Evolutionary conservation across 768 basidiomycete genomes (phyloP).

Genomic region (Kwoniella bestiolae): DNA sequence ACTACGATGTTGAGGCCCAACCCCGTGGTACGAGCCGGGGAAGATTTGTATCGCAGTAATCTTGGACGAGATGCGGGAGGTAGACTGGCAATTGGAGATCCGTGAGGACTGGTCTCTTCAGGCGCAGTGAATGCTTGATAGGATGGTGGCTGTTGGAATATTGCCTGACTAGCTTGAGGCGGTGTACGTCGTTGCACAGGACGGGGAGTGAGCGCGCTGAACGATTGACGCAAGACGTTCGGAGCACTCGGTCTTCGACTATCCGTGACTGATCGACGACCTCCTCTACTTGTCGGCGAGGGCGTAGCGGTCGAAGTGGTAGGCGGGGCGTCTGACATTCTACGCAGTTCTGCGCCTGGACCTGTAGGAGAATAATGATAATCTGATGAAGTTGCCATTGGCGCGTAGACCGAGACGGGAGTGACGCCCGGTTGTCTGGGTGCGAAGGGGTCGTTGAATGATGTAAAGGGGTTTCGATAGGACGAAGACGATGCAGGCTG

Average conservation of each 20-base stretch:
- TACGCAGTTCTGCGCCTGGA: constrained; percentile 9
- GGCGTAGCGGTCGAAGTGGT: background rate
- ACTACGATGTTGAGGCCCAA: constrained; percentile 42
- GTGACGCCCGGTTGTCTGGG: constrained; percentile 1
- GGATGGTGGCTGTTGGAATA: constrained; percentile 6
- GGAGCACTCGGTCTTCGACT: constrained; percentile 18
- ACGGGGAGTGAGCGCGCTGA: constrained; percentile 9
- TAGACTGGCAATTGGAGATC: constrained; percentile 17
- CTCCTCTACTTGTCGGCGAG: constrained; percentile 8
- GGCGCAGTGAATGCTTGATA: constrained; percentile 5
- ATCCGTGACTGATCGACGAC: constrained; percentile 14
- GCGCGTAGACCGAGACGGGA: constrained; percentile 17
- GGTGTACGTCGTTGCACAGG: constrained; percentile 12
- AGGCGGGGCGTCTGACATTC: constrained; percentile 33
- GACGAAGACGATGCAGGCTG: constrained; percentile 14
- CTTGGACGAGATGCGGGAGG: constrained; percentile 23
- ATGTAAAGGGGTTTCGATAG: constrained; percentile 12
- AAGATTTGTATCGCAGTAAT: constrained; percentile 44
- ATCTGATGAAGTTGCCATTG: constrained; percentile 32
- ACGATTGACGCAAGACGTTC: constrained; percentile 6
- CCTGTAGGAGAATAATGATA: constrained; percentile 38
- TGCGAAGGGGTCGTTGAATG: constrained; percentile 39
- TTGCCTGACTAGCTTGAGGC: constrained; percentile 11
- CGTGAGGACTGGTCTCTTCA: constrained; percentile 26
- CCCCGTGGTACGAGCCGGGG: constrained; percentile 33